These are phyloP conservation scores for Kwoniella dejecticola DNA, from an alignment of 768 basidiomycete genomes.

Conservation along the genomic window DNA sequence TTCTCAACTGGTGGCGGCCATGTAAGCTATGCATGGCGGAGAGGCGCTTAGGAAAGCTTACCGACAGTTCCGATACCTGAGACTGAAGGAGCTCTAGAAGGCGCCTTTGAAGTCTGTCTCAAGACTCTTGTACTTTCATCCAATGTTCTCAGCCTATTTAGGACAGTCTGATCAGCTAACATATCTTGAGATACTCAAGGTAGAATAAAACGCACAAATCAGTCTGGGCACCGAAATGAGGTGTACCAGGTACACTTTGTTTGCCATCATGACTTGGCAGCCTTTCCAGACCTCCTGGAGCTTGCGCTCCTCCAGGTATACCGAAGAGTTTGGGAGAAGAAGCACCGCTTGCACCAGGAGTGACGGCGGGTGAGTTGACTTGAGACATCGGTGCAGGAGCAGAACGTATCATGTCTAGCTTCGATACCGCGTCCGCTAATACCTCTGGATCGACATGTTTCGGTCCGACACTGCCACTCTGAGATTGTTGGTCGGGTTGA, in stretches of 20 bases:
- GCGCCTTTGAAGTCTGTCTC: conserved; percentile 42
- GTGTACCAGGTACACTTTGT: conserved; percentile 48
- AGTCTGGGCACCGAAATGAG: conserved; percentile 55
- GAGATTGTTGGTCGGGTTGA: neutral
- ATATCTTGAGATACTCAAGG: conserved; percentile 6
- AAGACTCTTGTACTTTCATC: conserved; percentile 52
- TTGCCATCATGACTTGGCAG: conserved; percentile 11
- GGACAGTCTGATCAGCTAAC: too few species aligned
- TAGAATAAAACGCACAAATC: conserved; percentile 35
- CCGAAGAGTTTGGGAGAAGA: conserved; percentile 24
- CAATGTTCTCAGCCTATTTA: conserved; percentile 40
- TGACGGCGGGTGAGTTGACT: conserved; percentile 19
- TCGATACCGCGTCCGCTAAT: conserved; percentile 42
- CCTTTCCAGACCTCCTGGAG: conserved; percentile 1
- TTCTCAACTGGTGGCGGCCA: conserved; percentile 68
- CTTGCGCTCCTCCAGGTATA: conserved; percentile 4
- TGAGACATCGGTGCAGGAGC: conserved; percentile 33
- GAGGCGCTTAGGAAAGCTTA: conserved; percentile 7
- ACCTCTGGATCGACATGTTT: conserved; percentile 32
- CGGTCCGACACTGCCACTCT: neutral
- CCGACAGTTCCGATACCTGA: conserved; percentile 54
- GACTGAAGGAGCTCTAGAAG: conserved; percentile 48
- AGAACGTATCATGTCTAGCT: conserved; percentile 39
- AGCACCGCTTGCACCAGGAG: conserved; percentile 31
- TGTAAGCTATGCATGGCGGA: neutral